Evolutionary conservation across 2,329 filamentous ascomycete genomes (phyloP).

Genomic region (Fusarium papillatum): DNA sequence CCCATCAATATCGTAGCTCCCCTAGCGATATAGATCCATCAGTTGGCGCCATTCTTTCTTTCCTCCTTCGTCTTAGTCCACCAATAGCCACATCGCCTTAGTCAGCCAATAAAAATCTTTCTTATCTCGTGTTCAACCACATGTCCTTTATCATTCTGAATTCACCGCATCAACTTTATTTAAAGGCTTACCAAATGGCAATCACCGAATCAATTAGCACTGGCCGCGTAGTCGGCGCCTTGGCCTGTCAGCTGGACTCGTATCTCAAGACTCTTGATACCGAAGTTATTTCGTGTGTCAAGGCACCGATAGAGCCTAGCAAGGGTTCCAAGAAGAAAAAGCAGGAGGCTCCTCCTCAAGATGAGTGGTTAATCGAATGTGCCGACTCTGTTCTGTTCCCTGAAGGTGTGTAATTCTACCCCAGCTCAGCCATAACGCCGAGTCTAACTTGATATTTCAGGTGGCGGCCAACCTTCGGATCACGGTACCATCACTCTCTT

Average conservation of each 20-base stretch:
- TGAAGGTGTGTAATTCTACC: constrained; percentile 33
- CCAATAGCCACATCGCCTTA: constrained; percentile 6
- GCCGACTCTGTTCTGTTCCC: constrained; percentile 48
- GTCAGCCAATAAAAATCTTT: constrained; percentile 26
- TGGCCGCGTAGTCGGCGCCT: constrained; percentile 40
- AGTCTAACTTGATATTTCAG: not conserved
- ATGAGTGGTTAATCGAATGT: constrained; percentile 48
- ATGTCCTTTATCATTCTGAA: not conserved
- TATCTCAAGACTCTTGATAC: constrained; percentile 43
- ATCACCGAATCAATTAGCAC: not conserved
- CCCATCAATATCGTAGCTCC: too few species aligned
- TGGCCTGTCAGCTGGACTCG: constrained; percentile 46
- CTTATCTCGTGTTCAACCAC: not conserved
- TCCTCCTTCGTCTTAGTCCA: not conserved
- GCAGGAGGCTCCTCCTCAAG: constrained; percentile 29
- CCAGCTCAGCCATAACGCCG: too few species aligned
- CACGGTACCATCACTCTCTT: constrained; percentile 40
- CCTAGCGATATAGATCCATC: not conserved
- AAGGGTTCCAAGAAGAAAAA: constrained; percentile 39
- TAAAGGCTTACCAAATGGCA: constrained; percentile 15
- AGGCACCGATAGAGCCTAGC: constrained; percentile 27
- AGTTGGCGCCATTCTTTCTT: not conserved
- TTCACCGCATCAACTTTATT: not conserved
- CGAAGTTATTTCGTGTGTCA: constrained; percentile 45
- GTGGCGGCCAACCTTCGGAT: constrained; percentile 49